These are phyloP conservation scores for Phytophthora palmivora DNA, from an alignment of 352 stramenopile genomes.

Conservation along the genomic window DNA sequence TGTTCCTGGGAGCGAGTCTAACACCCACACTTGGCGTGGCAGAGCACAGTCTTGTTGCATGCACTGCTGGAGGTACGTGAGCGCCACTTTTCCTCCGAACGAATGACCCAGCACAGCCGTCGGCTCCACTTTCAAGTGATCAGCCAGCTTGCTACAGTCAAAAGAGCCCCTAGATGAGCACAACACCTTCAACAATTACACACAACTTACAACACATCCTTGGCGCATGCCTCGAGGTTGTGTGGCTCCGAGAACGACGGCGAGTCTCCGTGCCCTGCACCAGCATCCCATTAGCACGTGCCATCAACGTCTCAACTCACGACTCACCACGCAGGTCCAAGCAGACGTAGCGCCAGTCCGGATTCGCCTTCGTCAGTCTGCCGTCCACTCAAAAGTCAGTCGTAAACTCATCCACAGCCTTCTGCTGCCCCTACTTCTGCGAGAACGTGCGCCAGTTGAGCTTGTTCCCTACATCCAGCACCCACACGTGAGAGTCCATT, in stretches of 20 bases:
- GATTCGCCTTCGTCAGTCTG: slow-evolving; percentile 67
- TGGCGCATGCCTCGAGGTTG: slow-evolving; percentile 65
- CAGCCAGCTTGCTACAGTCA: slow-evolving; percentile 52
- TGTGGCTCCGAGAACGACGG: slow-evolving; percentile 71
- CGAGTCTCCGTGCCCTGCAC: slow-evolving; percentile 73
- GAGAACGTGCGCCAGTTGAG: slow-evolving; percentile 88
- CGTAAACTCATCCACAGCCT: slow-evolving; percentile 1
- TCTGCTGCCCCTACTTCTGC: slow-evolving; percentile 49
- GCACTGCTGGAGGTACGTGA: slow-evolving; percentile 71
- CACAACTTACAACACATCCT: slow-evolving; percentile 70
- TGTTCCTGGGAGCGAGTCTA: slow-evolving; percentile 76
- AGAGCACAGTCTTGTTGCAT: slow-evolving; percentile 44
- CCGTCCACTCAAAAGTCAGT: slow-evolving; percentile 1
- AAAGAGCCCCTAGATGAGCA: no score
- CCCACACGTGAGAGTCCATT: slow-evolving; percentile 2
- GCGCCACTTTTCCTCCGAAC: slow-evolving; percentile 81
- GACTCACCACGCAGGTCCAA: slow-evolving; percentile 71
- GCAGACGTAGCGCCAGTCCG: slow-evolving; percentile 72
- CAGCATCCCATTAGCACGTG: neutral
- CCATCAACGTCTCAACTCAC: neutral
- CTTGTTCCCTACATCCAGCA: slow-evolving; percentile 66
- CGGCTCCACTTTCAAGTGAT: slow-evolving; percentile 59
- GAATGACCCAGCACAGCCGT: slow-evolving; percentile 78
- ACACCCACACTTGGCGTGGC: slow-evolving; percentile 71
- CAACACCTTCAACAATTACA: neutral